phyloP scores from a whole-genome alignment of 164 flowering plant species.

The Macadamia integrifolia region DNA sequence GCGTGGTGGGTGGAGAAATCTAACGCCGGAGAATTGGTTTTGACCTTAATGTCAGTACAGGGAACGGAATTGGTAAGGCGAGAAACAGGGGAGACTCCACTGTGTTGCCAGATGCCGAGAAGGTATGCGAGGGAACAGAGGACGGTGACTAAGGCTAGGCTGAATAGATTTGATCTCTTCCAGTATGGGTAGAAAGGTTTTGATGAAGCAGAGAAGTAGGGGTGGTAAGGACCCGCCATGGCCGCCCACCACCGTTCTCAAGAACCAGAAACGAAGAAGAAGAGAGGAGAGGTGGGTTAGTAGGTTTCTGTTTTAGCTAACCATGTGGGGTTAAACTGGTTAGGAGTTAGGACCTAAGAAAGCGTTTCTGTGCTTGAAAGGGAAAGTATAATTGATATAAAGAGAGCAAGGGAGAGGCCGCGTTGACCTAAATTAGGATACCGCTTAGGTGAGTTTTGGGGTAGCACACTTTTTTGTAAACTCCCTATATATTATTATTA shows the following conservation, averaged over 20 bases:
- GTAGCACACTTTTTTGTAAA: too few relatives aligned
- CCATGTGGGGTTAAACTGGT: too few relatives aligned
- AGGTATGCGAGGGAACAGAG: constrained; percentile 57
- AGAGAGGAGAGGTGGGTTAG: background rate
- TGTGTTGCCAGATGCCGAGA: constrained; percentile 47
- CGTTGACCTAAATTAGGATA: too few relatives aligned
- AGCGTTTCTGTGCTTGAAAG: too few relatives aligned
- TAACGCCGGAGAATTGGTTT: constrained; percentile 20
- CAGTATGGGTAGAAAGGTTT: background rate
- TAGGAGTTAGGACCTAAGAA: too few relatives aligned
- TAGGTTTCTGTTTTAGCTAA: background rate
- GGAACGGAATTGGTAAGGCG: background rate
- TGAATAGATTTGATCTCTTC: constrained; percentile 34
- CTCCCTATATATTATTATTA: too few relatives aligned
- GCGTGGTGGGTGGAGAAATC: constrained; percentile 66
- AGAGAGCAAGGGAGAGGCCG: too few relatives aligned
- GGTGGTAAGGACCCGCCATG: constrained; percentile 9
- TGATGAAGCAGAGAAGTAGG: background rate
- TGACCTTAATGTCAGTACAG: background rate
- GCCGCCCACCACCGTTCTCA: background rate
- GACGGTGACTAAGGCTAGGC: constrained; percentile 17
- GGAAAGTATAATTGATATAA: too few relatives aligned
- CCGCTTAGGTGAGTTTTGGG: too few relatives aligned
- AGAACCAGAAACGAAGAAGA: background rate
- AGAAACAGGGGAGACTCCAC: constrained; percentile 12